Evolutionary conservation across 805 yeast species (phyloP), one percentile per base, ranked within the genome.

Genomic region (Monosporozyma siamensis): DNA sequence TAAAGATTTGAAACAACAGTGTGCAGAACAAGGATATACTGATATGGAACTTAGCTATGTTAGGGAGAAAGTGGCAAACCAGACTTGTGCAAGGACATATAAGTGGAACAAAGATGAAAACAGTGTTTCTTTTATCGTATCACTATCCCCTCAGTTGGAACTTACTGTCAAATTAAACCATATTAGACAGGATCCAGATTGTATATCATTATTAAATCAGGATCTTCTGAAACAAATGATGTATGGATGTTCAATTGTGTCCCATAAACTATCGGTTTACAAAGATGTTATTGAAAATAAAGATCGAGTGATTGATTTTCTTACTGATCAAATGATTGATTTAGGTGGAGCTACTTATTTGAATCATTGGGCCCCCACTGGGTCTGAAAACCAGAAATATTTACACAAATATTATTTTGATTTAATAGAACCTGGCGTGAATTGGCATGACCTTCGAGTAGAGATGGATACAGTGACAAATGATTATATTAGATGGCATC

Each of bases 351-450:
- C 37, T 2, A 51, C 46, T 22, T 40, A 53, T 1, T 42, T 64
- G 4, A 36, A 49, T 1, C 57, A 51, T 45, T 63, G 66, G 66
- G 66, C 64, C 8, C 67, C 66, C 1, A 38, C 38, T 6, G 58
- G 56, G 7, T 64, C 67, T 1, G 21, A 46, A 4, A 63, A 65
- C 47, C 42, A 50, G 6, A 44, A 48, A 22, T 41, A 46, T 1
- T 39, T 61, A 12, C 22, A 32, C 11, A 18, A 12, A 32, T 18
- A 10, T 11, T 7, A 32, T 3, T 23, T 6, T 9, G 25, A 23
- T n/a, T n/a, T n/a, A n/a, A n/a, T n/a, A n/a, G 25, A 23, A 9
- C 8, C 25, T 23, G 25, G 9, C 8, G 9, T 23, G 25, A 23
- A 23, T 23, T 6, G 8, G 6, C 25, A 23, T 23, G 6, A 23